Base-by-base conservation (phyloP, 169 alveolate species). In the Amoebophrya sp. region DNA sequence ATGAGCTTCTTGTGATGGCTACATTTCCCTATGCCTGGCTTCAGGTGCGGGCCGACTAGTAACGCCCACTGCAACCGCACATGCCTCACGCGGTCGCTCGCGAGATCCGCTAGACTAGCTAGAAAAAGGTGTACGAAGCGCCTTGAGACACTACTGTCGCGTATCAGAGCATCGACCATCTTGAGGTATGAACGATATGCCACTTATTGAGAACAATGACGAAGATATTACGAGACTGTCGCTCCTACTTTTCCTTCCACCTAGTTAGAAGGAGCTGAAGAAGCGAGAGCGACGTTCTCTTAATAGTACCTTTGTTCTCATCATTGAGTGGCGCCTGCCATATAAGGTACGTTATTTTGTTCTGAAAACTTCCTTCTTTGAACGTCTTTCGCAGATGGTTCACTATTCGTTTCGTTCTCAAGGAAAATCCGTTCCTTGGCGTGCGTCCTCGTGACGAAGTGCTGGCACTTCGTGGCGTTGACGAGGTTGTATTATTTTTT, bases 41-140 rank as follows among this genome's bases (percentile, higher is more conserved):
- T 65, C 33, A 65, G 83, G 83, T 65, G 83, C 33, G 83, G 83
- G 2, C 83, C 83, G 33, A 65, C 26, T 36, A 65, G 33, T 36
- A 65, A 36, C 83, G 83, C 83, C 83, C 83, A 65, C 83, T 65
- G 83, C 36, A 65, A 36, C 26, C 83, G 83, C 12, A 65, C 83
- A 36, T 65, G 83, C 83, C 83, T 29, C 83, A 65, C 83, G 39
- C n/a, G 18, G 83, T 65, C 83, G 33, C 2, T 10, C 18, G 83
- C 83, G 12, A 65, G 83, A 10, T 65, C 83, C 33, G 33, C 12
- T 36, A 65, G 83, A 26, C 26, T 65, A 29, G 83, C n/a, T 36
- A 65, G 83, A 26, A 65, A 65, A 26, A 65, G n/a, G 2, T 29
- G n/a, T 36, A 65, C 36, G n/a, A 65, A 65, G 39, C 83, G 12